Conservation (phyloP, 768 basidiomycete genomes). For the Fibroporia radiculosa region DNA sequence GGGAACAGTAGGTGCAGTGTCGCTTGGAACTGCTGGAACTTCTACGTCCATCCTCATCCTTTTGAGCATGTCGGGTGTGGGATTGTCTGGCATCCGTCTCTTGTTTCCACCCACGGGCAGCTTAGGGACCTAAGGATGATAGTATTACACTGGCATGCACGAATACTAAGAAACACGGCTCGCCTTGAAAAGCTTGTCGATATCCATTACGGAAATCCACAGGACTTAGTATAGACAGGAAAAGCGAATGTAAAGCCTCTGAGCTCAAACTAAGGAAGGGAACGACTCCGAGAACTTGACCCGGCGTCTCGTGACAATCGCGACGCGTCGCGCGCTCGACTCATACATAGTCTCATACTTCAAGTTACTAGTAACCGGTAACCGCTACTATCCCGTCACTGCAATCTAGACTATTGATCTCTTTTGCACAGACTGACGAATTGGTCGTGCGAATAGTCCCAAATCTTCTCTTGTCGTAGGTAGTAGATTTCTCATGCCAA, state of each 20-base stretch:
- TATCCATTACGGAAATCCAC: constrained; percentile 29
- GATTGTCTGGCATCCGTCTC: constrained; percentile 68
- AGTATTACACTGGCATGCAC: background rate
- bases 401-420: background rate
- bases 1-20: constrained; percentile 6
- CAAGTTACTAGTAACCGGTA: too few relatives aligned
- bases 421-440: too few relatives aligned
- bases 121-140: constrained; percentile 56
- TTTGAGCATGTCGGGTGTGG: constrained; percentile 77
- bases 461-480: background rate
- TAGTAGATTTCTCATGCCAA: background rate
- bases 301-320: constrained; percentile 2
- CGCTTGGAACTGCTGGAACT: constrained; percentile 3
- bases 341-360: too few relatives aligned
- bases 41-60: constrained; percentile 54
- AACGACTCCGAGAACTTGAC: too few relatives aligned
- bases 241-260: background rate
- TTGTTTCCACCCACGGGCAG: constrained; percentile 58
- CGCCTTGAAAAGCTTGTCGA: constrained; percentile 45
- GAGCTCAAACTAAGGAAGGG: background rate
- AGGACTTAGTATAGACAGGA: background rate
- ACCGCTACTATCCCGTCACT: too few relatives aligned
- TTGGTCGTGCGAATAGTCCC: too few relatives aligned
- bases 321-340: constrained; percentile 4
- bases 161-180: background rate